Evolutionary conservation across 1,284 basidiomycete species (phyloP).

Genomic region (Papiliotrema nemorosa): DNA sequence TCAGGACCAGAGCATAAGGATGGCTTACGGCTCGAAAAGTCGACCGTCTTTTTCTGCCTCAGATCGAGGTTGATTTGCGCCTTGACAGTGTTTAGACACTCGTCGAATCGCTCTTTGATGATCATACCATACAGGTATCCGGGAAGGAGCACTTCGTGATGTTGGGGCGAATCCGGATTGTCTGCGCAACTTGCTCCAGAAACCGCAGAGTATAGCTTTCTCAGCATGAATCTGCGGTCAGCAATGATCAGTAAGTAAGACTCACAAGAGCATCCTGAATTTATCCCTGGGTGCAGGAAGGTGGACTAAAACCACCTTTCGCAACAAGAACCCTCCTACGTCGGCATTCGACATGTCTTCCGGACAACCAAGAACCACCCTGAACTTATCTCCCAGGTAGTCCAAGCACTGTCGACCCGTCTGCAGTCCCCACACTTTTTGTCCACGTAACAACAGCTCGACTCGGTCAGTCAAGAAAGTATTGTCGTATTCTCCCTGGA

Average conservation of each 20-base stretch:
- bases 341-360: constrained; percentile 88
- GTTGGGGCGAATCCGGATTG: constrained; percentile 98
- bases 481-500: constrained; percentile 96
- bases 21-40: constrained; percentile 77
- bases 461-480: constrained; percentile 98
- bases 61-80: constrained; percentile 73
- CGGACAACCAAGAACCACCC: constrained; percentile 83
- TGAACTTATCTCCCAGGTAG: constrained; percentile 97
- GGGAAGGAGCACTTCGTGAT: constrained; percentile 95
- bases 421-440: constrained; percentile 85
- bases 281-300: constrained; percentile 88
- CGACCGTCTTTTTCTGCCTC: constrained; percentile 64
- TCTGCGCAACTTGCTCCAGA: constrained; percentile 88
- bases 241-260: too few relatives aligned
- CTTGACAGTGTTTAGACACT: constrained; percentile 74
- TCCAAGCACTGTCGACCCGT: constrained; percentile 92
- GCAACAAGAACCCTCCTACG: constrained; percentile 78
- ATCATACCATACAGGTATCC: constrained; percentile 95
- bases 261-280: constrained; percentile 90
- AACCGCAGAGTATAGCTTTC: constrained; percentile 90
- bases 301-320: constrained; percentile 87
- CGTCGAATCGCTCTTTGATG: constrained; percentile 95
- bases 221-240: constrained; percentile 88
- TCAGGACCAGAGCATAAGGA: too few relatives aligned
- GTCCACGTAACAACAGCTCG: constrained; percentile 93